Base-by-base conservation (phyloP, 83 land plant species). In the Diphasiastrum complanatum region DNA sequence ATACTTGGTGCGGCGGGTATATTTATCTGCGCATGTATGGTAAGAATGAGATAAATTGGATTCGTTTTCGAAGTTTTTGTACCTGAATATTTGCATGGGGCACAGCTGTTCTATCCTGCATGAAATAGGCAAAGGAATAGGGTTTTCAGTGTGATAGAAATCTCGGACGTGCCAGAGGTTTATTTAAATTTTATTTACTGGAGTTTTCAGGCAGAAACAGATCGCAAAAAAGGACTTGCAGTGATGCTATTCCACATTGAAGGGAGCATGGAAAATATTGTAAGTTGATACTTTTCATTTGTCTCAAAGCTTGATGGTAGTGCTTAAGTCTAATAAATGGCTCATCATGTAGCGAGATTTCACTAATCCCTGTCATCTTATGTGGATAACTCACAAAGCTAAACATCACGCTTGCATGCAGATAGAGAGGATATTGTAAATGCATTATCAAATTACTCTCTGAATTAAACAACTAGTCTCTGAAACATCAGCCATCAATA, bases 171-270 rank as follows among this genome's bases (percentile, higher is more conserved):
- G n/a, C n/a, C n/a, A n/a, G n/a, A n/a, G n/a, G n/a, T 20, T 23
- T 45, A 3, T 23, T 45, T 14, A 4, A 35, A 2, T 47, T 69
- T 4, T 28, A 30, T 24, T 18, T 47, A 20, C 11, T 43, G 32
- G 35, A 23, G 33, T 47, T 22, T 37, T 45, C 76, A 91, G 97
- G 86, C 84, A 4, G 97, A 91, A 65, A 76, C 80, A 26, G 89
- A 91, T 45, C 65, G 77, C 47, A 73, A 67, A 25, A 76, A 50
- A 59, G 86, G 89, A 40, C 61, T 86, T 59, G 86, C 81, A n/a
- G 79, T 84, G 19, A 78, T 91, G 86, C 61, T 86, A 29, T 86
- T 91, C 60, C 89, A 86, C 24, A 52, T 86, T 47, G 97, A 91
- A 69, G 86, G 83, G 6, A 75, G 57, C 68, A 40, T 67, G 35